phyloP scores from a whole-genome alignment of 2,329 filamentous ascomycete species.

The Aspergillus spinulosporus region DNA sequence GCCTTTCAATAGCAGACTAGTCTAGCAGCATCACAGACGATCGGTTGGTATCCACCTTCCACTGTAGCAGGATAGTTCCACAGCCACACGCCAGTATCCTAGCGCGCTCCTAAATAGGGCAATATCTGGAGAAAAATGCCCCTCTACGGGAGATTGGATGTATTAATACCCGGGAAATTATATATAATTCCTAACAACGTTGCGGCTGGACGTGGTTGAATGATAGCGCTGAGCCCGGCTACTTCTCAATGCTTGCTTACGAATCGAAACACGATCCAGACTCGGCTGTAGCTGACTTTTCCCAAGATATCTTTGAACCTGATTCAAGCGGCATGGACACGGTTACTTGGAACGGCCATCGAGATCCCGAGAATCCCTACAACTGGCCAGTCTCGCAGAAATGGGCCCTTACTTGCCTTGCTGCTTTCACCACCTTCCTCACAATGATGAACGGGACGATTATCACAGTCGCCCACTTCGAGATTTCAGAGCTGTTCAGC shows the following conservation, averaged over 20 bases:
- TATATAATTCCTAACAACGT: too few species aligned
- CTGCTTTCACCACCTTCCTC: conserved; percentile 24
- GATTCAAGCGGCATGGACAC: background rate
- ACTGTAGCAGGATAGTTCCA: background rate
- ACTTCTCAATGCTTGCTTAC: too few species aligned
- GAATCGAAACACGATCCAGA: background rate
- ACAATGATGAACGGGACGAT: conserved; percentile 25
- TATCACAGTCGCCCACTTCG: conserved; percentile 21
- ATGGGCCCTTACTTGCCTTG: conserved; percentile 22
- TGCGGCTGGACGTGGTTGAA: too few species aligned
- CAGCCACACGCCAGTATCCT: background rate
- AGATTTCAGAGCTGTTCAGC: conserved; percentile 19
- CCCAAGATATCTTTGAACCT: too few species aligned
- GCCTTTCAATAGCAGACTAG: too few species aligned
- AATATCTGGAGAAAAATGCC: background rate
- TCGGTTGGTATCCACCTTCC: too few species aligned
- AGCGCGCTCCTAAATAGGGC: background rate
- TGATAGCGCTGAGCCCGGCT: too few species aligned
- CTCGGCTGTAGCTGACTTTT: background rate
- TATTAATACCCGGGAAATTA: too few species aligned
- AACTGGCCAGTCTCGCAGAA: conserved; percentile 22
- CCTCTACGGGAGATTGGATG: too few species aligned
- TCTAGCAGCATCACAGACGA: too few species aligned
- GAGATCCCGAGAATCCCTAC: conserved; percentile 22
- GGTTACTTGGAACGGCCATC: background rate